phyloP scores from a whole-genome alignment of 1,284 basidiomycete species.

The Heliocybe sulcata region DNA sequence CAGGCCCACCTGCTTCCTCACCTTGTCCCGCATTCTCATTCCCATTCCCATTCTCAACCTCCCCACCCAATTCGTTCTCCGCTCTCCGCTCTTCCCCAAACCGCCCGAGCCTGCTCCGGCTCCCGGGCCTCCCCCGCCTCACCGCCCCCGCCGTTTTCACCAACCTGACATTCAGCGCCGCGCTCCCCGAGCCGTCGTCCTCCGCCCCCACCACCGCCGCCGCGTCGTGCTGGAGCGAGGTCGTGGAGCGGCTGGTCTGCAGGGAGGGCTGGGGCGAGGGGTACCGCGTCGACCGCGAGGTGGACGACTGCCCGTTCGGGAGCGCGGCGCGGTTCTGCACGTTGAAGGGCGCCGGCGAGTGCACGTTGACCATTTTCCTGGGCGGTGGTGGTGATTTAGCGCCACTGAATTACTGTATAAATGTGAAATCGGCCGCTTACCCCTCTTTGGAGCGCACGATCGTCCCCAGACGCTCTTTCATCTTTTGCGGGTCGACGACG shows the following conservation, averaged over 20 bases:
- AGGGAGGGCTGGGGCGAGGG: conserved; percentile 17
- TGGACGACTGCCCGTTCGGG: conserved; percentile 25
- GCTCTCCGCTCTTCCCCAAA: neutral
- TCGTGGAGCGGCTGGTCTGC: conserved; percentile 8
- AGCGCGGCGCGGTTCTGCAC: conserved; percentile 45
- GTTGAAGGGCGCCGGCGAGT: conserved; percentile 57
- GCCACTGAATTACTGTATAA: conserved; percentile 4
- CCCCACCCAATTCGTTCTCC: neutral
- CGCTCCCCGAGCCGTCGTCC: neutral
- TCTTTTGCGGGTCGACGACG: conserved; percentile 39
- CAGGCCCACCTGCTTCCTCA: neutral
- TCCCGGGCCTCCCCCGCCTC: neutral
- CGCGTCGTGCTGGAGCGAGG: conserved; percentile 4
- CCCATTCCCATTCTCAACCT: neutral
- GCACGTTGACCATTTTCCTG: conserved; percentile 71
- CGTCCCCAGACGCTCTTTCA: conserved; percentile 45
- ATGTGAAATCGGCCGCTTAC: conserved; percentile 26
- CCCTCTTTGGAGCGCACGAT: conserved; percentile 61
- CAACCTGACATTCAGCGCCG: neutral
- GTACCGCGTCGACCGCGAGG: conserved; percentile 25
- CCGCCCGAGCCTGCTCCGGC: neutral
- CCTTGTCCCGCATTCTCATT: neutral
- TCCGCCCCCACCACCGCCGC: neutral
- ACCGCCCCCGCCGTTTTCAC: neutral
- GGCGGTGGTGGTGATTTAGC: conserved; percentile 3